Evolutionary conservation across 2,329 filamentous ascomycete species (phyloP).

Genomic region (Fusarium sp.): DNA sequence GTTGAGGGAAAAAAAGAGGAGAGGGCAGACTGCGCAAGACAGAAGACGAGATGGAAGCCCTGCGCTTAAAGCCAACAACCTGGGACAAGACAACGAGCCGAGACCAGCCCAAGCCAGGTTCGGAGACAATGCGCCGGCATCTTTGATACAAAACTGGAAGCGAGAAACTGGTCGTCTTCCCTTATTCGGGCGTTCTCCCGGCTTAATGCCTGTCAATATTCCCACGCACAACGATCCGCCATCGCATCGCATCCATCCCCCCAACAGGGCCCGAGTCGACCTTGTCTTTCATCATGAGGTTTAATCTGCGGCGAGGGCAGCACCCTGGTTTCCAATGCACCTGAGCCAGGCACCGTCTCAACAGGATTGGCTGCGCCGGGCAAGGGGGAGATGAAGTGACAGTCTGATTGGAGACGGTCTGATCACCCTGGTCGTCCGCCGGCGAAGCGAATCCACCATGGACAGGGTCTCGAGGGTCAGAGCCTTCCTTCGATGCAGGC

Average conservation of each 20-base stretch:
- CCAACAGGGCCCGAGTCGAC: conserved; percentile 14
- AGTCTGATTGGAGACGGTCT: conserved; percentile 42
- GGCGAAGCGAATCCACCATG: conserved; percentile 24
- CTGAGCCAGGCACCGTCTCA: conserved; percentile 25
- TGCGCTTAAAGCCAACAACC: conserved; percentile 5
- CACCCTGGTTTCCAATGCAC: conserved; percentile 26
- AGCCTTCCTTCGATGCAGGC: conserved; percentile 30
- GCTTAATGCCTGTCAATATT: conserved; percentile 27
- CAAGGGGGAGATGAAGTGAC: conserved; percentile 37
- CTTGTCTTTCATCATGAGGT: conserved; percentile 27
- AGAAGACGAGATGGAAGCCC: not conserved
- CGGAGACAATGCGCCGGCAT: conserved; percentile 7
- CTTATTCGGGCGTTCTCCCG: conserved; percentile 29
- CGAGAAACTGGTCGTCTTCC: conserved; percentile 19
- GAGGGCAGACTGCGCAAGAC: conserved; percentile 6
- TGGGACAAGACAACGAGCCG: conserved; percentile 19
- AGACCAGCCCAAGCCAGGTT: conserved; percentile 23
- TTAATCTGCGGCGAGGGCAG: conserved; percentile 34
- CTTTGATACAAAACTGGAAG: conserved; percentile 8
- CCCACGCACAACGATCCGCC: conserved; percentile 9
- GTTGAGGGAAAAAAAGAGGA: not conserved
- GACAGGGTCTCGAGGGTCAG: conserved; percentile 21
- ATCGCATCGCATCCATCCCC: not conserved
- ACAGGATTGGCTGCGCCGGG: conserved; percentile 36
- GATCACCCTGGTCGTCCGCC: conserved; percentile 34